A percentile compares a stretch with the other conserved stretches of the same genome.
Evolutionary conservation across 345 rosid genomes (phyloP).

Genomic region (Citrus sinensis): DVS_A1.0 CM039165.1:35959501-35960000

Average conservation of each 20-base stretch:
- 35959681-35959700: neutral
- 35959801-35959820: neutral
- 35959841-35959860: no score
- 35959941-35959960: neutral
- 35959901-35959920: neutral
- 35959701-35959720: no score
- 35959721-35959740: neutral
- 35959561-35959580: neutral
- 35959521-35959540: neutral
- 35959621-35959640: neutral
- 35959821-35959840: neutral
- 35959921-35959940: neutral
- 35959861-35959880: neutral
- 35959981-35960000: neutral
- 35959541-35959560: neutral
- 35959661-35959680: neutral
- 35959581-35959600: neutral
- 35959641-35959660: neutral
- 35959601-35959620: neutral
- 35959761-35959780: neutral
- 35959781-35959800: neutral
- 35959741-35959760: neutral
- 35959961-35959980: neutral
- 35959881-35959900: neutral
- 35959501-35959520: neutral